These are phyloP conservation scores for Leishmania aethiopica DNA, from an alignment of 208 protist genomes.

Conservation along the genomic window DNA sequence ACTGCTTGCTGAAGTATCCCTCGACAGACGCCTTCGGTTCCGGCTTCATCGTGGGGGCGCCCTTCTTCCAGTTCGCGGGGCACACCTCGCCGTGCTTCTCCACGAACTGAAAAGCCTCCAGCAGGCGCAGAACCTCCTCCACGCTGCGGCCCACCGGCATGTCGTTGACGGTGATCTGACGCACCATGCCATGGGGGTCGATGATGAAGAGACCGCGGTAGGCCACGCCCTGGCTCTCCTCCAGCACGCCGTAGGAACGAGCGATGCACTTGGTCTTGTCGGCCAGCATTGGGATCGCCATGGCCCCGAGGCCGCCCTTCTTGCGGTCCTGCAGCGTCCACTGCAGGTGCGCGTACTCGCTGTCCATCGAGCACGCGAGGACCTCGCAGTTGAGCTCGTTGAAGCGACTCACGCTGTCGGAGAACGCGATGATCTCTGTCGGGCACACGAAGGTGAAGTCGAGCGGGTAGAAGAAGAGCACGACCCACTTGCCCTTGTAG, in stretches of 20 bases:
- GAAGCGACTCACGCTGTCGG: constrained; percentile 93
- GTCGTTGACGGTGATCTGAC: constrained; percentile 96
- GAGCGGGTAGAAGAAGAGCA: constrained; percentile 97
- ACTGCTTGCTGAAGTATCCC: constrained; percentile 80
- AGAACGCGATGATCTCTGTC: constrained; percentile 97
- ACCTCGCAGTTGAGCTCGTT: constrained; percentile 87
- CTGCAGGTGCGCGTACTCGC: constrained; percentile 96
- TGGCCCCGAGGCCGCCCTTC: constrained; percentile 96
- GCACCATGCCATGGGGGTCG: constrained; percentile 89
- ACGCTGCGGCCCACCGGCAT: constrained; percentile 95
- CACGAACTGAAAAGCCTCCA: constrained; percentile 96
- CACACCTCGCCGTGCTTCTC: constrained; percentile 96
- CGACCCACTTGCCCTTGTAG: constrained; percentile 95
- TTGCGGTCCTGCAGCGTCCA: constrained; percentile 96
- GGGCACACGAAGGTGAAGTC: constrained; percentile 98
- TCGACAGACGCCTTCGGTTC: constrained; percentile 90
- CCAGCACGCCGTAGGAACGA: constrained; percentile 92
- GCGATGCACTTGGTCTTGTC: constrained; percentile 95
- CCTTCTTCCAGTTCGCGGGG: constrained; percentile 95
- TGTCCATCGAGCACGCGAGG: constrained; percentile 93
- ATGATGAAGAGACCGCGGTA: constrained; percentile 97
- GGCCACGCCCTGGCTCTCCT: constrained; percentile 89
- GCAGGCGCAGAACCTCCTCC: constrained; percentile 95
- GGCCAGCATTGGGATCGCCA: constrained; percentile 96
- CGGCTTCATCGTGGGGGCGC: constrained; percentile 91